Evolutionary conservation across 2,329 filamentous ascomycete species (phyloP).

Genomic region (Aspergillus terreus): DNA sequence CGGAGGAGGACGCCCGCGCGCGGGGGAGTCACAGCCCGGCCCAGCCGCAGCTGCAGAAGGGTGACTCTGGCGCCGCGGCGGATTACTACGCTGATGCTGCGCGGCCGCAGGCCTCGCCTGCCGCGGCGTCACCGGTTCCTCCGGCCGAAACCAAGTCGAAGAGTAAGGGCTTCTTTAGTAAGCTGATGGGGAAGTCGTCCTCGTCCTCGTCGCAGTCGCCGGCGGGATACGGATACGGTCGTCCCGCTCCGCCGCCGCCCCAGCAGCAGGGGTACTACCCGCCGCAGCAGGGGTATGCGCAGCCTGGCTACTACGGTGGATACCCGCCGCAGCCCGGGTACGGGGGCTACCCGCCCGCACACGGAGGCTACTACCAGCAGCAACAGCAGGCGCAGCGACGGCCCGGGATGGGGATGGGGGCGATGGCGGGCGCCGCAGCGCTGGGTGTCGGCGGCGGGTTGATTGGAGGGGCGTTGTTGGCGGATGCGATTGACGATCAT

Average conservation of each 20-base stretch:
- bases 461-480: conserved; percentile 71
- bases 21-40: conserved; percentile 14
- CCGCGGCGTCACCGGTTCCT: not conserved
- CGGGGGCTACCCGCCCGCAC: conserved; percentile 38
- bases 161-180: conserved; percentile 49
- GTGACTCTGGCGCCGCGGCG: conserved; percentile 38
- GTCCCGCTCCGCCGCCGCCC: conserved; percentile 20
- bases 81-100: conserved; percentile 43
- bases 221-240: conserved; percentile 16
- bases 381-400: conserved; percentile 41
- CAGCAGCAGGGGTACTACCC: conserved; percentile 22
- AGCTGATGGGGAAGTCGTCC: conserved; percentile 47
- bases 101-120: conserved; percentile 8
- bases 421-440: conserved; percentile 65
- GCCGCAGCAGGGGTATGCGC: not conserved
- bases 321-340: conserved; percentile 31
- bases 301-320: conserved; percentile 19
- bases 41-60: not conserved
- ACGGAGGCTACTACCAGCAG: conserved; percentile 34
- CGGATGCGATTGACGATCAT: conserved; percentile 59
- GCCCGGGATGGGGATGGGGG: conserved; percentile 55
- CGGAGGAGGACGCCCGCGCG: conserved; percentile 71
- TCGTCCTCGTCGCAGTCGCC: conserved; percentile 18
- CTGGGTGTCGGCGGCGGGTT: conserved; percentile 78
- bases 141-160: conserved; percentile 32